phyloP scores from a whole-genome alignment of 2,329 filamentous ascomycete species.

The Podosphaera fusca region DNA sequence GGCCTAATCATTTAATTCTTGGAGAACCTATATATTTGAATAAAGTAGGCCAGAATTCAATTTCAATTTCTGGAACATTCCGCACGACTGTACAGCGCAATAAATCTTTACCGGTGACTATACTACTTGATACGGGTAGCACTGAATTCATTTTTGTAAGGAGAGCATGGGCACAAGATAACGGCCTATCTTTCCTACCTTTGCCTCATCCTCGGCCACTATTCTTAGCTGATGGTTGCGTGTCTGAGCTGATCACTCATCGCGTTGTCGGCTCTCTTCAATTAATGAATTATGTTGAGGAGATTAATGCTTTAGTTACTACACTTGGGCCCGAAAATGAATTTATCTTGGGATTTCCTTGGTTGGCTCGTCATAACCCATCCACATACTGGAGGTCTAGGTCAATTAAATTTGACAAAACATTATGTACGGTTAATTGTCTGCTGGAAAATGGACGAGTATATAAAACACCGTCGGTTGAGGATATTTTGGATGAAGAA shows the following conservation, averaged over 20 bases:
- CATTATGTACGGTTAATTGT: not conserved
- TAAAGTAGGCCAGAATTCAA: not conserved
- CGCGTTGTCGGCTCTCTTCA: not conserved
- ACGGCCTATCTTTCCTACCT: not conserved
- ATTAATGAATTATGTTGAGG: not conserved
- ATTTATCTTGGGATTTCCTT: not conserved
- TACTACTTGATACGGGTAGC: not conserved
- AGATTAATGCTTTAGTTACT: not conserved
- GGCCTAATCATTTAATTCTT: not conserved
- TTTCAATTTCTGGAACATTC: not conserved
- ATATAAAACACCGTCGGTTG: not conserved
- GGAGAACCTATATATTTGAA: not conserved
- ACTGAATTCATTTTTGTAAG: not conserved
- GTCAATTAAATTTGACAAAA: not conserved
- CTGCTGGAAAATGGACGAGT: not conserved
- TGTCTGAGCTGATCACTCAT: not conserved
- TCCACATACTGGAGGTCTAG: not conserved
- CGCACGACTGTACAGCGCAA: not conserved
- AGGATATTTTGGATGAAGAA: not conserved
- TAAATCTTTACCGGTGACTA: not conserved
- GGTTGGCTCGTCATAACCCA: not conserved
- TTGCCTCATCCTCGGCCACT: not conserved
- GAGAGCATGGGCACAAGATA: slow-evolving; percentile 1
- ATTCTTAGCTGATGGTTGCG: not conserved
- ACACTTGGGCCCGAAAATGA: not conserved